Evolutionary conservation across 1,139 yeast species (phyloP).

Genomic region (Pichia inconspicua): DNA sequence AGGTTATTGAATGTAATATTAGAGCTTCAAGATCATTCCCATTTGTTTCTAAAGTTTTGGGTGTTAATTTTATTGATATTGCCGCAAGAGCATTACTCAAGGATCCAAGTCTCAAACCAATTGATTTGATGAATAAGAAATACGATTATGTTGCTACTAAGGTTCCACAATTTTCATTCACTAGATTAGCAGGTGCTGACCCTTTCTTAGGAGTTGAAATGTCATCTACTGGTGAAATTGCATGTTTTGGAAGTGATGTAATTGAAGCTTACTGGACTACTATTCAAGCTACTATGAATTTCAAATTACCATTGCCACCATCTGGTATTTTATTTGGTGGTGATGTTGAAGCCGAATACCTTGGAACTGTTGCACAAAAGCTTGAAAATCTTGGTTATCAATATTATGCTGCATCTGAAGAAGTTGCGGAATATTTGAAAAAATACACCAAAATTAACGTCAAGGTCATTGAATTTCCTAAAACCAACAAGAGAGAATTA

Average conservation of each 20-base stretch:
- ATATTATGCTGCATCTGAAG: slow-evolving; percentile 67
- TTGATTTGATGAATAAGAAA: slow-evolving; percentile 54
- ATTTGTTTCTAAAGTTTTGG: slow-evolving; percentile 93
- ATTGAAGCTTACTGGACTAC: slow-evolving; percentile 97
- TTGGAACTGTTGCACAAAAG: slow-evolving; percentile 66
- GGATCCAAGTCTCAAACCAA: slow-evolving; percentile 62
- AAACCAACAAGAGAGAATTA: slow-evolving; percentile 83
- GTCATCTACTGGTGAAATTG: slow-evolving; percentile 98
- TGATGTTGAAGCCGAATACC: slow-evolving; percentile 62
- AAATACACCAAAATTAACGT: slow-evolving; percentile 31
- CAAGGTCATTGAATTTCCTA: slow-evolving; percentile 79
- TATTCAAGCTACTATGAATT: slow-evolving; percentile 93
- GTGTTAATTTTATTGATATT: slow-evolving; percentile 86
- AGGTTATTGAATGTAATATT: slow-evolving; percentile 96
- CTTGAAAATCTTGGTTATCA: slow-evolving; percentile 73
- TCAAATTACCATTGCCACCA: slow-evolving; percentile 86
- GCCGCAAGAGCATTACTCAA: slow-evolving; percentile 83
- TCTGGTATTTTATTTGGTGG: slow-evolving; percentile 90
- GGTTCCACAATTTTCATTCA: slow-evolving; percentile 96
- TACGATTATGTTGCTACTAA: slow-evolving; percentile 85
- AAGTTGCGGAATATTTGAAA: slow-evolving; percentile 61
- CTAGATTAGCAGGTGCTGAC: slow-evolving; percentile 97
- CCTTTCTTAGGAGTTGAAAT: slow-evolving; percentile 98
- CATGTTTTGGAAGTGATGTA: slow-evolving; percentile 83
- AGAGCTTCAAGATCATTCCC: slow-evolving; percentile 99